Evolutionary conservation across 768 basidiomycete genomes (phyloP).

Genomic region (Kwoniella newhampshirensis): DNA sequence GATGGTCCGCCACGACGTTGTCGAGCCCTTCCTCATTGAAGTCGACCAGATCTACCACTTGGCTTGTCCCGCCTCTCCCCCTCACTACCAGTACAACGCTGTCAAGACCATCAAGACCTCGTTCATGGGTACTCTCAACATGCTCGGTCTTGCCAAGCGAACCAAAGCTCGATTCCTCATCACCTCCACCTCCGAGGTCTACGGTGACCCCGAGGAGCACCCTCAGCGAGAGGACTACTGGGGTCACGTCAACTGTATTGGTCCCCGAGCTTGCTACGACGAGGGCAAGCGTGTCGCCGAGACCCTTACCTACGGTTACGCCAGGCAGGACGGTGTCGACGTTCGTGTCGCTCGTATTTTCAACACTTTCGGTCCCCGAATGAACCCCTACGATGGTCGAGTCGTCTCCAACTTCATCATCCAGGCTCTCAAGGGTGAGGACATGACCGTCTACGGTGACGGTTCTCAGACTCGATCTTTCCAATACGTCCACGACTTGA

Average conservation of each 20-base stretch:
- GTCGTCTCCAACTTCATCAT: slow-evolving; percentile 99
- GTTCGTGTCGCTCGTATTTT: slow-evolving; percentile 98
- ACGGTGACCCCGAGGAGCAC: slow-evolving; percentile 97
- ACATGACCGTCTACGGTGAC: slow-evolving; percentile 96
- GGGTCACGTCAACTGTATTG: slow-evolving; percentile 98
- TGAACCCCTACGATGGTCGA: slow-evolving; percentile 96
- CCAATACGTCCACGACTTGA: slow-evolving; percentile 90
- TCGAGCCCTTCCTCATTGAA: slow-evolving; percentile 97
- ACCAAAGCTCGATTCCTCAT: slow-evolving; percentile 97
- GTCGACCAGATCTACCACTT: slow-evolving; percentile 99
- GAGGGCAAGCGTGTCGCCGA: slow-evolving; percentile 99
- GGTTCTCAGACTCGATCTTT: slow-evolving; percentile 91
- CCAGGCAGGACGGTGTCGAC: slow-evolving; percentile 89
- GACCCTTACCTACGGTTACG: slow-evolving; percentile 94
- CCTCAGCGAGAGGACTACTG: slow-evolving; percentile 96
- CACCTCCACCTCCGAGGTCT: slow-evolving; percentile 94
- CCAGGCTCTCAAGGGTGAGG: slow-evolving; percentile 91
- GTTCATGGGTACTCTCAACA: slow-evolving; percentile 96
- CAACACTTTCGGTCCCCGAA: slow-evolving; percentile 60
- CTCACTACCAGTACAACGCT: slow-evolving; percentile 96
- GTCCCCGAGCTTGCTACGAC: slow-evolving; percentile 98
- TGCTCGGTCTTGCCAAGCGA: slow-evolving; percentile 96
- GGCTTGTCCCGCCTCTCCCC: slow-evolving; percentile 94
- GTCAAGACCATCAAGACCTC: slow-evolving; percentile 98
- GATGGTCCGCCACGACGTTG: slow-evolving; percentile 93